Evolutionary conservation across 345 rosid genomes (phyloP).

Genomic region (Eucalyptus caleyi): DNA sequence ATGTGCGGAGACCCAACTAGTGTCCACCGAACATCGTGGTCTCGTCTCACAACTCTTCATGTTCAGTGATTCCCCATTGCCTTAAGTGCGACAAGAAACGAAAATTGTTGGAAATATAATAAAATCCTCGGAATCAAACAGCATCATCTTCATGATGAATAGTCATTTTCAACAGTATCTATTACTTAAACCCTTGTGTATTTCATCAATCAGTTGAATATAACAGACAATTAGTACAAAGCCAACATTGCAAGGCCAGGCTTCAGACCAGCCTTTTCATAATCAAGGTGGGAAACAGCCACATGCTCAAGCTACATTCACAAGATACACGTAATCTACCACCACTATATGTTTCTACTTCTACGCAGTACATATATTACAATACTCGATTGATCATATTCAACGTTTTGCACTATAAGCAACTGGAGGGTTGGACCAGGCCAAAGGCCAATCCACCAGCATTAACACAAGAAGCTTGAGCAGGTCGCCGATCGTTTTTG

Average conservation of each 20-base stretch:
- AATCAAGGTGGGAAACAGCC: background rate
- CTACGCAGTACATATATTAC: background rate
- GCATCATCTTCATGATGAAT: too few species aligned
- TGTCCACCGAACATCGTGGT: background rate
- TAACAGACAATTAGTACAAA: background rate
- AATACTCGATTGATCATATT: background rate
- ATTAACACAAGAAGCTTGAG: constrained; percentile 38
- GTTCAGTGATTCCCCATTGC: background rate
- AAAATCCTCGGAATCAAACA: too few species aligned
- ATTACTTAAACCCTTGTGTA: background rate
- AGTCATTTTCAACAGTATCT: background rate
- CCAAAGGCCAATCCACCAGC: constrained; percentile 44
- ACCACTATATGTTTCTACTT: background rate
- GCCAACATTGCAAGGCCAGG: background rate
- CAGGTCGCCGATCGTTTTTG: constrained; percentile 6
- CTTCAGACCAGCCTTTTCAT: background rate
- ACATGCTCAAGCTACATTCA: background rate
- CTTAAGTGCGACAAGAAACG: background rate
- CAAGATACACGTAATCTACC: background rate
- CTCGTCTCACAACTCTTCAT: background rate
- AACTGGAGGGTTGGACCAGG: constrained; percentile 20
- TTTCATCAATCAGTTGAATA: background rate
- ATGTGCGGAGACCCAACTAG: background rate
- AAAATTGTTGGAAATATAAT: background rate
- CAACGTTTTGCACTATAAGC: constrained; percentile 1